These are phyloP conservation scores for Mimosa bimucronata DNA, from an alignment of 306 rosid species.

Conservation along the genomic window DNA sequence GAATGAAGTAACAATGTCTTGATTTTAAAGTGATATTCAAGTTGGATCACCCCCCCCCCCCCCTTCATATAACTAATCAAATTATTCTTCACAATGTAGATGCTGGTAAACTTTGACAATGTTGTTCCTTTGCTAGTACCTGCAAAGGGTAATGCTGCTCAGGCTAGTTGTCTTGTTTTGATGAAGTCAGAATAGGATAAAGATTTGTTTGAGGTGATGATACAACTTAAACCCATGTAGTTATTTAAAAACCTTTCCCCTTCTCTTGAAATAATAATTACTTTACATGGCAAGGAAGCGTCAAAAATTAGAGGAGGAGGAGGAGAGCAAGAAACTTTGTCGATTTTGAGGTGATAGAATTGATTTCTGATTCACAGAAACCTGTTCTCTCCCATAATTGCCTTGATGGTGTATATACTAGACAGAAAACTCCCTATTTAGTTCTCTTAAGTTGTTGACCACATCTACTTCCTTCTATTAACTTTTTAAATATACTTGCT, in stretches of 20 bases:
- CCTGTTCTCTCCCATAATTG: slow-evolving; percentile 90
- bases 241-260: slow-evolving; percentile 18
- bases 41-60: too few species aligned
- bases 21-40: slow-evolving; percentile 33
- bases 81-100: too few species aligned
- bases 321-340: slow-evolving; percentile 67
- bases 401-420: slow-evolving; percentile 80
- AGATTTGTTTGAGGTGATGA: slow-evolving; percentile 71
- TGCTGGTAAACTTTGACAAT: too few species aligned
- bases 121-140: too few species aligned
- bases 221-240: slow-evolving; percentile 1
- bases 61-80: too few species aligned
- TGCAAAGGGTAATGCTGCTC: too few species aligned
- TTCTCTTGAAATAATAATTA: slow-evolving; percentile 19
- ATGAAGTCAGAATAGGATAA: too few species aligned
- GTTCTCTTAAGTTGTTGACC: too few species aligned
- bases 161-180: too few species aligned
- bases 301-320: slow-evolving; percentile 54
- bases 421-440: slow-evolving; percentile 44
- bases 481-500: too few species aligned
- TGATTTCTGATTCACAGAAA: slow-evolving; percentile 95
- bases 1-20: slow-evolving; percentile 22
- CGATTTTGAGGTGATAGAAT: slow-evolving; percentile 96
- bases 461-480: too few species aligned
- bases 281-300: slow-evolving; percentile 28